Conservation (phyloP, 140 eudicot genomes). For the Erigeron philadelphicus region DNA sequence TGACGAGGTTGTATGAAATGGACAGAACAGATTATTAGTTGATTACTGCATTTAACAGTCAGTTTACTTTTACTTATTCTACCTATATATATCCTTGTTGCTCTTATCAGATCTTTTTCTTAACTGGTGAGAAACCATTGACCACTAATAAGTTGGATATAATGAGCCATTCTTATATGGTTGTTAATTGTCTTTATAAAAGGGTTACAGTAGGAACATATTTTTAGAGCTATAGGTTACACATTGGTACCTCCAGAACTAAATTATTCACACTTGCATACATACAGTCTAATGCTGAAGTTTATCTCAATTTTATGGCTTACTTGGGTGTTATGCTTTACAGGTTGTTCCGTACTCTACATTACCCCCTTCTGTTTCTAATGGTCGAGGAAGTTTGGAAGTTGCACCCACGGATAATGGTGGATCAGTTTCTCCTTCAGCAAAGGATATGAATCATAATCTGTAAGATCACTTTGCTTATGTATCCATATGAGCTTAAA, state of each 20-base stretch:
- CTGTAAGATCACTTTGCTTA: constrained; percentile 40
- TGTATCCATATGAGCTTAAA: constrained; percentile 7
- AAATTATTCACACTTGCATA: not conserved
- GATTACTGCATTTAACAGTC: not conserved
- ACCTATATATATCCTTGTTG: not conserved
- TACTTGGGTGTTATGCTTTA: constrained; percentile 17
- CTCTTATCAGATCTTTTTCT: not conserved
- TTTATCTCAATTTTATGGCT: constrained; percentile 17
- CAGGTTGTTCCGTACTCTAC: constrained; percentile 48
- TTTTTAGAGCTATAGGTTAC: constrained; percentile 1
- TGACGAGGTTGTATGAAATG: not conserved
- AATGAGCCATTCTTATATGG: not conserved
- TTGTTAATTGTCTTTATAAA: not conserved
- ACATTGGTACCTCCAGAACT: not conserved
- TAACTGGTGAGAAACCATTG: constrained; percentile 12
- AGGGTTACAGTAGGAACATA: not conserved
- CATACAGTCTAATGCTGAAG: not conserved
- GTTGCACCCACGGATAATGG: constrained; percentile 23
- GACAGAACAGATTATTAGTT: not conserved
- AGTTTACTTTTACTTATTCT: not conserved
- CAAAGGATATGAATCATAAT: constrained; percentile 26
- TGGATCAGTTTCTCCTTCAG: constrained; percentile 17
- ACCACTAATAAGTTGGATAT: constrained; percentile 2
- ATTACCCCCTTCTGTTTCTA: constrained; percentile 16
- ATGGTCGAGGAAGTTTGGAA: constrained; percentile 33